Evolutionary conservation across 768 basidiomycete genomes (phyloP), one percentile per base, ranked within the genome.

Genomic region (Leccinum aurantiacum): DNA sequence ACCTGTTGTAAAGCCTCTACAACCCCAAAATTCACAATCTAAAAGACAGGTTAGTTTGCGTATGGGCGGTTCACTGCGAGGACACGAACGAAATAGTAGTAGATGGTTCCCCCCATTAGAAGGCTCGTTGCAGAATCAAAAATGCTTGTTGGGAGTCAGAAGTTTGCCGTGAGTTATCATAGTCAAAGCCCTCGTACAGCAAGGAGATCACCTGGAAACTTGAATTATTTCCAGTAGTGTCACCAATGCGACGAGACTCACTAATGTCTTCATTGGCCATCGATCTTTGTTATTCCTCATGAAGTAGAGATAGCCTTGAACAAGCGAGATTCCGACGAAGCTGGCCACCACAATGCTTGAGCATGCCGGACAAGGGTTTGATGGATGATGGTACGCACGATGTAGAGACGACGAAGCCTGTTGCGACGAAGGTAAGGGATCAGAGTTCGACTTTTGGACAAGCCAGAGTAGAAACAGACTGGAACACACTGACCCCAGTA

Each of bases 231-330:
- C 19, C 31, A 14, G 38, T 50, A 17, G 8, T 4, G 25, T 33
- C 2, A 27, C 4, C 10, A 19, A 33, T 22, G 22, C 17, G 19
- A 58, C 22, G 38, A 53, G 15, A 49, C 60, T 53, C 56, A 66
- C 65, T 29, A 66, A 41, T 47, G 61, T 53, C 25, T 66, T 66
- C n/a, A 56, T 63, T 50, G 57, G 17, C 54, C 58, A 49, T 19
- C 58, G 53, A 56, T 65, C 65, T 17, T 60, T 57, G 53, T 55
- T 65, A 17, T 63, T 51, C 22, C 19, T 59, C 48, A 56, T 58
- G 58, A 62, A 66, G 38, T 65, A 66, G 19, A 66, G 54, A 33
- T 66, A 66, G 6, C 64, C 65, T 63, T 66, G 65, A 35, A 66
- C 65, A 22, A 66, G 53, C 24, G 65, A 66, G 25, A 66, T 66